A percentile compares a stretch with the other conserved stretches of the same genome.
phyloP scores from a whole-genome alignment of 805 yeast genomes.

The Saccharomycopsis vini region DNA sequence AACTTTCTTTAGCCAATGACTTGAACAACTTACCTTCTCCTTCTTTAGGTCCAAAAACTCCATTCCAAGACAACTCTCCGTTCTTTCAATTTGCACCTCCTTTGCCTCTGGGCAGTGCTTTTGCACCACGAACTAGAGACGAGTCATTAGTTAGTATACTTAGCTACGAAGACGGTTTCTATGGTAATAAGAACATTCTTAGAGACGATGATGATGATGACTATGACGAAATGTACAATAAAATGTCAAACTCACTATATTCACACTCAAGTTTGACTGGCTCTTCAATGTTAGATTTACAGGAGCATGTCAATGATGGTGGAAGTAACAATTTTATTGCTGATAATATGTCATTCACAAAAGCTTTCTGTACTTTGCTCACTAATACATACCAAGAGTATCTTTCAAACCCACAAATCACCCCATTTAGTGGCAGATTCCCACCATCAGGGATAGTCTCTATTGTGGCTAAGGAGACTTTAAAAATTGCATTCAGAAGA shows the following conservation, averaged over 20 bases:
- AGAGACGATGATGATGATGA: conserved; percentile 5
- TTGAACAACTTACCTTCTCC: conserved; percentile 6
- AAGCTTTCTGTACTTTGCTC: conserved; percentile 12
- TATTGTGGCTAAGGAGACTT: conserved; percentile 47
- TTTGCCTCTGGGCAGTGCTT: no score
- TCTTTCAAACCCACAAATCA: conserved; percentile 48
- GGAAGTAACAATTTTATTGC: not conserved
- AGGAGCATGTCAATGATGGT: not conserved
- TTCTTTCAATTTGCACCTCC: no score
- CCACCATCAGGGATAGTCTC: conserved; percentile 65
- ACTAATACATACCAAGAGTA: conserved; percentile 35
- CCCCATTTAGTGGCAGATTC: conserved; percentile 56
- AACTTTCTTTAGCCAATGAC: conserved; percentile 3
- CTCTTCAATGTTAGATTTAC: conserved; percentile 2
- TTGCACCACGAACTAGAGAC: conserved; percentile 3
- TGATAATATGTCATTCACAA: conserved; percentile 7
- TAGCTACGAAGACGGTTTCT: conserved; percentile 16
- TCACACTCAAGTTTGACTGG: conserved; percentile 14
- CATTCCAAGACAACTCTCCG: not conserved
- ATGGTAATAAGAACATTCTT: no score
- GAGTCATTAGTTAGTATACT: conserved; percentile 12
- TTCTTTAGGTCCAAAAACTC: conserved; percentile 13
- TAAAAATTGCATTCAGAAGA: conserved; percentile 28
- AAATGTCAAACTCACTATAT: conserved; percentile 12
- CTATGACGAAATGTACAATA: conserved; percentile 6